Conservation (phyloP, 1,139 yeast genomes). For the Petasospora rhodanensis region DNA sequence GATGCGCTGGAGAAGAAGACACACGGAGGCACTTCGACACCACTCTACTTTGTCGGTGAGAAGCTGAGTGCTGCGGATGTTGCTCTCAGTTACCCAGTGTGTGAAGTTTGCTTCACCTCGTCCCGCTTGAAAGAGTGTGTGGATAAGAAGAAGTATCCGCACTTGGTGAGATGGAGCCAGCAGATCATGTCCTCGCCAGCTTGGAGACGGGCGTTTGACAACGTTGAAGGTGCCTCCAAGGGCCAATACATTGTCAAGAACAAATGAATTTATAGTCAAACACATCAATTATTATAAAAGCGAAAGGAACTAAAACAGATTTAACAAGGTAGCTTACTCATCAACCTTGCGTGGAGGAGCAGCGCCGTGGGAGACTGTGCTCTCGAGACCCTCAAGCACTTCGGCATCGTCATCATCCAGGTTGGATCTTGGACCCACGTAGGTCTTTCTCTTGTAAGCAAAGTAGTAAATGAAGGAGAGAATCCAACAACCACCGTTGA, state of each 20-base stretch:
- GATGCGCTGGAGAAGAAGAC: slow-evolving; percentile 29
- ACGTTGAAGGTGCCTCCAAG: slow-evolving; percentile 7
- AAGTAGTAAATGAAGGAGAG: slow-evolving; percentile 41
- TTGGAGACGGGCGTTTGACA: slow-evolving; percentile 12
- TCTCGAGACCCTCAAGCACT: slow-evolving; percentile 8
- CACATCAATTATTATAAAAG: too few species aligned
- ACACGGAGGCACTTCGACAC: slow-evolving; percentile 17
- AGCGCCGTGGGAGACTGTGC: slow-evolving; percentile 21
- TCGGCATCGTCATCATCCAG: slow-evolving; percentile 5
- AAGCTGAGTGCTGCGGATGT: slow-evolving; percentile 58
- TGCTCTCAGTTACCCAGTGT: slow-evolving; percentile 37
- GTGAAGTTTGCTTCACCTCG: slow-evolving; percentile 6
- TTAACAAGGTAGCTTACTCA: slow-evolving; percentile 26
- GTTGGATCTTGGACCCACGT: slow-evolving; percentile 40
- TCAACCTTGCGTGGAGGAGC: slow-evolving; percentile 29
- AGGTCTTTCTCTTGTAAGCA: slow-evolving; percentile 42
- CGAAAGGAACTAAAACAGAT: too few species aligned
- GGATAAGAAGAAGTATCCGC: slow-evolving; percentile 18
- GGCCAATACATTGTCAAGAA: slow-evolving; percentile 4
- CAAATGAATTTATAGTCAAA: too few species aligned
- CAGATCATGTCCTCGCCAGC: slow-evolving; percentile 17
- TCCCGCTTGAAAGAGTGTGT: slow-evolving; percentile 9
- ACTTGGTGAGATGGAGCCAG: slow-evolving; percentile 18
- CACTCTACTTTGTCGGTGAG: slow-evolving; percentile 51
- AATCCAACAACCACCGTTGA: slow-evolving; percentile 44